Conservation (phyloP, 2,329 filamentous ascomycete species). For the Colletotrichum sp. region DNA sequence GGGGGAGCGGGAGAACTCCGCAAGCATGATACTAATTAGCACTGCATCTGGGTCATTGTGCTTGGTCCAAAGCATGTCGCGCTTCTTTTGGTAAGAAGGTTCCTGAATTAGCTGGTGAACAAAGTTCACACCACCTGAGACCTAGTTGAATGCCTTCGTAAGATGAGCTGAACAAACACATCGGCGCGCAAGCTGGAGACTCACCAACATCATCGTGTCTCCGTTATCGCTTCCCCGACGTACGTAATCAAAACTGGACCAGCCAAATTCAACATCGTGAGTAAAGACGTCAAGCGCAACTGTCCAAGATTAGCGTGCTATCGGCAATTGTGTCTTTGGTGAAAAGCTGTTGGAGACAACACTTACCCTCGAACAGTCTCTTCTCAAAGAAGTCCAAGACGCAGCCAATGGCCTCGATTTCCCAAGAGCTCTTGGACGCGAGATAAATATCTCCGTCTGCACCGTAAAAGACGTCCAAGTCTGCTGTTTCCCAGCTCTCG, state of each 20-base stretch:
- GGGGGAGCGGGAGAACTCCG: not conserved
- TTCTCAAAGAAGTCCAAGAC: not conserved
- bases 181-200: not conserved
- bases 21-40: not conserved
- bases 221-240: not conserved
- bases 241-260: not conserved
- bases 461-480: not conserved
- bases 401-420: not conserved
- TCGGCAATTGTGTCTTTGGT: not conserved
- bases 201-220: not conserved
- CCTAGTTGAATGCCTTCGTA: not conserved
- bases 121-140: not conserved
- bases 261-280: not conserved
- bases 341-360: not conserved
- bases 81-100: not conserved
- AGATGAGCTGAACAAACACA: not conserved
- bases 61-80: not conserved
- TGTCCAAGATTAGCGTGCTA: accelerated
- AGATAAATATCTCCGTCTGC: not conserved
- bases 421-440: accelerated
- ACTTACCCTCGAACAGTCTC: not conserved
- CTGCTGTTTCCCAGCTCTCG: not conserved
- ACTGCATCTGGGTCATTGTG: accelerated
- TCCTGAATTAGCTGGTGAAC: not conserved
- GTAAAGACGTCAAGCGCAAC: not conserved